Base-by-base conservation (phyloP, 2,329 filamentous ascomycete genomes). In the Botrytis sinoallii region DNA sequence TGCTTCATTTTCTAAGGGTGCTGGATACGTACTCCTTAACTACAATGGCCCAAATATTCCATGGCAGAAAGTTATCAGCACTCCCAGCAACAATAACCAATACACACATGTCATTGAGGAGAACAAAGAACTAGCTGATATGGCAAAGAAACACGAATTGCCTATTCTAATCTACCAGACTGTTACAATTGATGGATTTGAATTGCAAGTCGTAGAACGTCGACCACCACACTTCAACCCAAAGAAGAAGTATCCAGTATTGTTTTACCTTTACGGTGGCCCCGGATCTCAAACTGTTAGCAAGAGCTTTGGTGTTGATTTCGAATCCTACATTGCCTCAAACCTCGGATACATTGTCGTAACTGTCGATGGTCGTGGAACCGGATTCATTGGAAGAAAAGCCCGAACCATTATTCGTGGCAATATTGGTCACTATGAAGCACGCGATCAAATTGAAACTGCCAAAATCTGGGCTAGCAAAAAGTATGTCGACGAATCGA, bases 241-340 rank as follows among this genome's bases (percentile, higher is more conserved):
- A 29, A 90, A 90, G 78, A 95, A 93, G 83, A 90, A 92, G 80
- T 98, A 99, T 78, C 96, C 96, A 0, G 94, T 99, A 1, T 88
- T 99, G 7, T 99, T 99, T 86, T 92, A 93, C 79, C 91, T 98
- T 74, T 99, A 99, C 84, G 95, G 93, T 38, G 96, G 96, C 0
- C 96, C 96, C 0, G 93, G 92, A n/a, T 98, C 94, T 29, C 97
- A 99, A 81, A 89, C 88, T 12, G 96, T 99, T 2, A 86, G 89
- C 78, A 95, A 95, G 81, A 88, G 83, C 73, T 99, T 98, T 84
- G 83, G 82, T 16, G 90, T 99, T 74, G 93, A 98, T 81, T 99
- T 97, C 81, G 94, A 98, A 81, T 89, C 93, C 10, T 98, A 96
- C 81, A 85, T 98, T 60, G 94, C 96, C 46, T 92, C 93, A 0